phyloP scores from a whole-genome alignment of 306 rosid genomes.

The Styphnolobium japonicum region DNA sequence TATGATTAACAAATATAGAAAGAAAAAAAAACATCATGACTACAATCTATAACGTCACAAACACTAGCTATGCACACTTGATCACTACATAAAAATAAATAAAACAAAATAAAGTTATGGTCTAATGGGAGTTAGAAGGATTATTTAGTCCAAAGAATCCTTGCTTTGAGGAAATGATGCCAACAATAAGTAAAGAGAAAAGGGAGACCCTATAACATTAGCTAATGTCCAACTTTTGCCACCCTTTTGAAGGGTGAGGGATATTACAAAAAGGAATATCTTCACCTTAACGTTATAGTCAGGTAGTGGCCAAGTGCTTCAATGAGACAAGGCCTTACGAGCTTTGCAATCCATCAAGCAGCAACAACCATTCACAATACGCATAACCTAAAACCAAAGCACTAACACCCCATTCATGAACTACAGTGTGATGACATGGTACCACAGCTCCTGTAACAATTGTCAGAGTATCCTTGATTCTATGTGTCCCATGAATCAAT shows the following conservation, averaged over 20 bases:
- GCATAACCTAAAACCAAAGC: conserved; percentile 71
- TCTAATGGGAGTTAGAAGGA: background rate
- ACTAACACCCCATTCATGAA: conserved; percentile 62
- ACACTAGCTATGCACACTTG: background rate
- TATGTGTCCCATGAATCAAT: conserved; percentile 73
- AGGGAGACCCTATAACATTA: background rate
- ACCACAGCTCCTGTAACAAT: conserved; percentile 73
- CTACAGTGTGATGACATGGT: conserved; percentile 67
- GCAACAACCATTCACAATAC: conserved; percentile 76
- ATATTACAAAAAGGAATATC: background rate
- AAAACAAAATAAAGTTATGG: background rate
- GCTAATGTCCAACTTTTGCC: background rate
- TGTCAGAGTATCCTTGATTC: conserved; percentile 69
- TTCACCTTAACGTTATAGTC: conserved; percentile 54
- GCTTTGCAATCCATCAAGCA: conserved; percentile 68
- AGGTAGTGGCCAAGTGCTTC: conserved; percentile 46
- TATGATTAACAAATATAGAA: background rate
- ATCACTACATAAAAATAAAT: background rate
- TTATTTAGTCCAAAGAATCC: background rate
- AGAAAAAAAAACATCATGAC: background rate
- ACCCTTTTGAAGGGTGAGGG: no score
- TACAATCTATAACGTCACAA: background rate
- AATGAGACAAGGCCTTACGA: conserved; percentile 54
- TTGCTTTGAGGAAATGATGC: background rate
- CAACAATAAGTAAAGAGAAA: background rate